phyloP scores from a whole-genome alignment of 108 stramenopile genomes.

The Nannochloropsis gaditana region DNA sequence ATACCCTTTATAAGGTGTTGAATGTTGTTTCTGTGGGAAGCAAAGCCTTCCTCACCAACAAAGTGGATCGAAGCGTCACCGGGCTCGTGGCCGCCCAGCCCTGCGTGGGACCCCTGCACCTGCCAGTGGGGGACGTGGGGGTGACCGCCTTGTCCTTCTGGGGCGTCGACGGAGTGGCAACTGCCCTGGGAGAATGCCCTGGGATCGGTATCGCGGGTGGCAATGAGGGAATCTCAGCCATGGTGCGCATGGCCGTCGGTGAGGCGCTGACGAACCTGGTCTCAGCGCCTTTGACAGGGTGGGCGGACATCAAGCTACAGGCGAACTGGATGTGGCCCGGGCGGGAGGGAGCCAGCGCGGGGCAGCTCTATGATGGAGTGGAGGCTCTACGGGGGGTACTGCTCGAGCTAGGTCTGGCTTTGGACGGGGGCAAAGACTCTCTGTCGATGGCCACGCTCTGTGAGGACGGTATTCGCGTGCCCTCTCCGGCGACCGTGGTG shows the following conservation, averaged over 20 bases:
- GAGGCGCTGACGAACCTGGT: slow-evolving; percentile 92
- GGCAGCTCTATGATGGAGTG: slow-evolving; percentile 94
- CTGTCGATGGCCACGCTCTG: slow-evolving; percentile 96
- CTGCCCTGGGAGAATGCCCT: background rate
- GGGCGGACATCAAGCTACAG: slow-evolving; percentile 75
- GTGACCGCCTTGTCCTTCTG: background rate
- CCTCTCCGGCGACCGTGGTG: slow-evolving; percentile 91
- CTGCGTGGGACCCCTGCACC: slow-evolving; percentile 94
- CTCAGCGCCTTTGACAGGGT: slow-evolving; percentile 79
- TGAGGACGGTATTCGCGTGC: slow-evolving; percentile 78
- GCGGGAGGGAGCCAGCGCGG: slow-evolving; percentile 90
- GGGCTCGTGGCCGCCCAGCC: slow-evolving; percentile 97
- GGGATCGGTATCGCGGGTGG: background rate
- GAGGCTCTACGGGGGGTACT: slow-evolving; percentile 81
- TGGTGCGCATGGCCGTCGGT: slow-evolving; percentile 85
- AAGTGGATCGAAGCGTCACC: slow-evolving; percentile 97
- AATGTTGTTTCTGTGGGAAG: slow-evolving; percentile 88
- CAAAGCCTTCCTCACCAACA: slow-evolving; percentile 97
- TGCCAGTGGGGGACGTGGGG: slow-evolving; percentile 16
- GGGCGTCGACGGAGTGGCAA: background rate
- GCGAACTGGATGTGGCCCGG: slow-evolving; percentile 99
- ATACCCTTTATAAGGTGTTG: slow-evolving; percentile 72
- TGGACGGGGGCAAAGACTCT: slow-evolving; percentile 99
- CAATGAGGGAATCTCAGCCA: slow-evolving; percentile 56
- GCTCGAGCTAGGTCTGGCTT: slow-evolving; percentile 77